phyloP scores from a whole-genome alignment of 306 rosid genomes.

The Trifolium dubium region DNA sequence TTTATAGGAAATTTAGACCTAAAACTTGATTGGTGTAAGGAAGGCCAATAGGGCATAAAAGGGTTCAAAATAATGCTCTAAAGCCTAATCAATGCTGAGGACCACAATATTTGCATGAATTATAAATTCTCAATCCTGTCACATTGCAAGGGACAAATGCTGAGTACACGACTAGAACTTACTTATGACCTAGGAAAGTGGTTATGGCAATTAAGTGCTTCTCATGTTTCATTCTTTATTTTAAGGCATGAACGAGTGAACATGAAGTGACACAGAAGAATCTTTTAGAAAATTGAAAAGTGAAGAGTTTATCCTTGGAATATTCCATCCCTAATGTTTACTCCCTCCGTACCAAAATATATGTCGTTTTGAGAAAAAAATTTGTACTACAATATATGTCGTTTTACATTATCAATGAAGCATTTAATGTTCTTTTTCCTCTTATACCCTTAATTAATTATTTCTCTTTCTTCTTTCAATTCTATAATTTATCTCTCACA shows the following conservation, averaged over 20 bases:
- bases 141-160: neutral
- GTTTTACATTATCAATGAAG: no score
- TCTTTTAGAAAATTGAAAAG: constrained; percentile 34
- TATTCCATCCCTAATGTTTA: no score
- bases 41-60: neutral
- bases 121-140: neutral
- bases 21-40: constrained; percentile 16
- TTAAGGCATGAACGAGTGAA: constrained; percentile 1
- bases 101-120: neutral
- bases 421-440: no score
- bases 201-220: constrained; percentile 38
- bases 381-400: no score
- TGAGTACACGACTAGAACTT: neutral
- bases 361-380: no score
- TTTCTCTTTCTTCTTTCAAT: no score
- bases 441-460: no score
- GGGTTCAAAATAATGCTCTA: neutral
- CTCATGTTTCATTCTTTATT: constrained; percentile 22
- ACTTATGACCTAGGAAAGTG: neutral
- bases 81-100: constrained; percentile 7
- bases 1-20: neutral
- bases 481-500: no score
- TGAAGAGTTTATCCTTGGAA: constrained; percentile 76
- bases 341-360: no score
- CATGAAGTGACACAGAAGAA: neutral